Evolutionary conservation across 169 alveolate genomes (phyloP).

Genomic region (Cryptosporidium muris): DNA sequence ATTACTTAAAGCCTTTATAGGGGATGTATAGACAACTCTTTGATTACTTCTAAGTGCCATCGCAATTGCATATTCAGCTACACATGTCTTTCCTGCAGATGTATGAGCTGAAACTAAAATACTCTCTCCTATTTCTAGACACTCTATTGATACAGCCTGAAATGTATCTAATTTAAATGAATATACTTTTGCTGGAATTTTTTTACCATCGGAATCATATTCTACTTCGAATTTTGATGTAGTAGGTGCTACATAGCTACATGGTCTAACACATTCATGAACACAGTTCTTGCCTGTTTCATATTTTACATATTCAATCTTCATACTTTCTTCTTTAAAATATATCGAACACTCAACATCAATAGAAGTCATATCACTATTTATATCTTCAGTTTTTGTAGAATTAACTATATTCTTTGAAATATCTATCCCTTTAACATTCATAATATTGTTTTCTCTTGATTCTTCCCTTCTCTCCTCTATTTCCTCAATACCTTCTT

Average conservation of each 20-base stretch:
- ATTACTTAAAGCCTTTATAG: slow-evolving; percentile 98
- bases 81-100: slow-evolving; percentile 99
- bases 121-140: slow-evolving; percentile 93
- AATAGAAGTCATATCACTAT: background rate
- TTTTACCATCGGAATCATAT: slow-evolving; percentile 51
- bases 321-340: slow-evolving; percentile 32
- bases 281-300: slow-evolving; percentile 68
- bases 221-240: slow-evolving; percentile 33
- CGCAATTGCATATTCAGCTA: slow-evolving; percentile 99
- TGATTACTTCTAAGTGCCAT: slow-evolving; percentile 94
- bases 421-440: too few species aligned
- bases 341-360: background rate
- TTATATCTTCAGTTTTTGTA: background rate
- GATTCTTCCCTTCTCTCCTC: too few species aligned
- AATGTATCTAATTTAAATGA: slow-evolving; percentile 94
- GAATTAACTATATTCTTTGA: background rate
- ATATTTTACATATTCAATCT: slow-evolving; percentile 37
- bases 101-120: slow-evolving; percentile 99
- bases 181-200: slow-evolving; percentile 88
- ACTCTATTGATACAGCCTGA: slow-evolving; percentile 93
- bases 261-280: slow-evolving; percentile 64
- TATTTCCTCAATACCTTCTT: too few species aligned
- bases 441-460: too few species aligned
- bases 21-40: slow-evolving; percentile 98
- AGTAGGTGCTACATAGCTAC: slow-evolving; percentile 68